phyloP scores from a whole-genome alignment of 163 green algal species.

The Chloromonas sp. region DNA sequence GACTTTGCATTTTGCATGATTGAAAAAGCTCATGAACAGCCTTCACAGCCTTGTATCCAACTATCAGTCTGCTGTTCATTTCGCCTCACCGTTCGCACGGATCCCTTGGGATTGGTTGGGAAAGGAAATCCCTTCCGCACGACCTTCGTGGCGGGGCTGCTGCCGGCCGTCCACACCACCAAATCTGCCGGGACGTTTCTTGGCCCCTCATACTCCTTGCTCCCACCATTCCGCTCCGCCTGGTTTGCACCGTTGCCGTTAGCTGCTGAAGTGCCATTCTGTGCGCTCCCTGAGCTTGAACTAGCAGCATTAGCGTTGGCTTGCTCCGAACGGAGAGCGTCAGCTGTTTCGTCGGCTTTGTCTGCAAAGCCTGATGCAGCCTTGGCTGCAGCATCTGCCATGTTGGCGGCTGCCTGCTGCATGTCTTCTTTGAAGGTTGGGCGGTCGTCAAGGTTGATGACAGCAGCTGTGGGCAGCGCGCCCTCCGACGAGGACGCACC shows the following conservation, averaged over 20 bases:
- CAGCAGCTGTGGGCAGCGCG: not conserved
- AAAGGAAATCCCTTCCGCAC: constrained; percentile 54
- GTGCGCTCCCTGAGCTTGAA: too few species aligned
- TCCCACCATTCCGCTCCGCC: not conserved
- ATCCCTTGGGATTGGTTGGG: constrained; percentile 31
- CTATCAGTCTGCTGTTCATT: too few species aligned
- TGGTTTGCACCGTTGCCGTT: too few species aligned
- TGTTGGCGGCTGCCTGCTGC: not conserved
- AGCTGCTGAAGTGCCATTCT: too few species aligned
- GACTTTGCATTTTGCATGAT: too few species aligned
- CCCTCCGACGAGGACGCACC: too few species aligned
- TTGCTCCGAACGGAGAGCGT: not conserved
- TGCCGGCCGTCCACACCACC: constrained; percentile 89
- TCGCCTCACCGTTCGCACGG: constrained; percentile 27
- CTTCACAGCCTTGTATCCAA: too few species aligned
- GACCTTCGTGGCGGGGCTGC: constrained; percentile 35
- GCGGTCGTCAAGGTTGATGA: not conserved
- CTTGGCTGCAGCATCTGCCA: not conserved
- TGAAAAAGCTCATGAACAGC: too few species aligned
- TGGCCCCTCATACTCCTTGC: not conserved
- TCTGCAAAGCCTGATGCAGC: not conserved
- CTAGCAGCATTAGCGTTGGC: too few species aligned
- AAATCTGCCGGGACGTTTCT: constrained; percentile 50
- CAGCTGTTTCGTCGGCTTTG: not conserved
- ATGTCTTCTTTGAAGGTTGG: not conserved